phyloP scores from a whole-genome alignment of 345 rosid species.

The Angophora floribunda region DNA sequence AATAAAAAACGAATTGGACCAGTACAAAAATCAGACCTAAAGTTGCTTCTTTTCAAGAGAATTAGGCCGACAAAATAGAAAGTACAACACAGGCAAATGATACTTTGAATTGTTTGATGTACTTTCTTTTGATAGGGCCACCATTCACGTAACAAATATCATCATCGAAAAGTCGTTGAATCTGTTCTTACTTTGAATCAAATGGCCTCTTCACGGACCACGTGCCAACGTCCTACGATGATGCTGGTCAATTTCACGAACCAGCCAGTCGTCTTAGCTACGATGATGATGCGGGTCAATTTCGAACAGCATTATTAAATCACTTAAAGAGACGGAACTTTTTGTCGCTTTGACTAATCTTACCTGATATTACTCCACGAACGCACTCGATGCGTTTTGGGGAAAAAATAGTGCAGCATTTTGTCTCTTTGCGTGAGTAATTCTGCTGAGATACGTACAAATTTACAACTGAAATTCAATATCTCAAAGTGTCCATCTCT shows the following conservation, averaged over 20 bases:
- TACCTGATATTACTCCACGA: background rate
- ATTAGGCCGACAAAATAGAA: background rate
- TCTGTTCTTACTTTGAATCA: background rate
- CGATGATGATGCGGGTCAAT: background rate
- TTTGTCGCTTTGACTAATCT: background rate
- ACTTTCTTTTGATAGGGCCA: background rate
- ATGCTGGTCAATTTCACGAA: background rate
- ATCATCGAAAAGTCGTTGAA: background rate
- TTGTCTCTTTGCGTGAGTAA: background rate
- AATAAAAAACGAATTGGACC: background rate
- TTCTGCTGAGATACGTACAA: background rate
- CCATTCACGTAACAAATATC: background rate
- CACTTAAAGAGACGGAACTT: background rate
- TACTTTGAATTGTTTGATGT: background rate
- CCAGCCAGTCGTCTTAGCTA: background rate
- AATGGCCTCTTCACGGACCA: background rate
- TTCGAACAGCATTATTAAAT: background rate
- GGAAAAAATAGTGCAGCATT: background rate
- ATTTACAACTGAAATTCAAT: background rate
- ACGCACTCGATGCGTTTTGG: background rate
- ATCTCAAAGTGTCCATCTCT: too few relatives aligned
- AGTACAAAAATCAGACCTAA: background rate
- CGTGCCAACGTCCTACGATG: background rate
- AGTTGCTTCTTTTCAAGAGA: background rate
- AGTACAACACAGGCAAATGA: background rate